phyloP scores from a whole-genome alignment of 148 eudicot genomes.

The Gaultheria prostrata region DNA sequence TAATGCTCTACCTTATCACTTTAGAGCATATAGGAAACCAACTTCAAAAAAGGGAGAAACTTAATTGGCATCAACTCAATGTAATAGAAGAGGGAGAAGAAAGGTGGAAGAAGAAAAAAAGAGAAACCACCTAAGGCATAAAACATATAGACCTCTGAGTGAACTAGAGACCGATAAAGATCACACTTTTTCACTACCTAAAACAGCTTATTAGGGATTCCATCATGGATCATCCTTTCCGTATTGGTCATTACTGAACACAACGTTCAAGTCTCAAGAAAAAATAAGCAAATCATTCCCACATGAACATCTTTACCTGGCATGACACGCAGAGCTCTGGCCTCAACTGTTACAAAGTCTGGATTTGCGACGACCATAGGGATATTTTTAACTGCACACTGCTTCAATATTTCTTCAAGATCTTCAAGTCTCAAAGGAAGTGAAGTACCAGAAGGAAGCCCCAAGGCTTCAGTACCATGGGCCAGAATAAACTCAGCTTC shows the following conservation, averaged over 20 bases:
- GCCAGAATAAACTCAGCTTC: slow-evolving; percentile 90
- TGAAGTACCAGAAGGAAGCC: slow-evolving; percentile 64
- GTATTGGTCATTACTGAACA: not conserved
- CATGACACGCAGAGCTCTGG: slow-evolving; percentile 80
- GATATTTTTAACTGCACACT: slow-evolving; percentile 62
- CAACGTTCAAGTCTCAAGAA: not conserved
- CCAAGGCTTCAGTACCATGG: slow-evolving; percentile 95
- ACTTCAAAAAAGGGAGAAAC: not conserved
- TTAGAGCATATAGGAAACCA: not conserved
- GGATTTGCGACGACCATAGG: slow-evolving; percentile 99
- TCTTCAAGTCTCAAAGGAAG: slow-evolving; percentile 62
- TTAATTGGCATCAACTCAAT: not conserved
- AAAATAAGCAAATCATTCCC: not conserved
- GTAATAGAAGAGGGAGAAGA: not conserved
- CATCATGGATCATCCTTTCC: not conserved
- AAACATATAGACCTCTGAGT: not conserved
- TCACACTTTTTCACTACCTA: not conserved
- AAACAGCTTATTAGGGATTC: not conserved
- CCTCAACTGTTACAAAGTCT: slow-evolving; percentile 95
- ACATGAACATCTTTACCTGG: slow-evolving; percentile 56
- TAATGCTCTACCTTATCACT: not conserved
- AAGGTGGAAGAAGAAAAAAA: not conserved
- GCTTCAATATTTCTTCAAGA: slow-evolving; percentile 69
- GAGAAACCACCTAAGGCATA: not conserved
- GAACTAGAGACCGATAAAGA: not conserved